phyloP scores from a whole-genome alignment of 208 protist genomes.

The Herpetomonas muscarum region DNA sequence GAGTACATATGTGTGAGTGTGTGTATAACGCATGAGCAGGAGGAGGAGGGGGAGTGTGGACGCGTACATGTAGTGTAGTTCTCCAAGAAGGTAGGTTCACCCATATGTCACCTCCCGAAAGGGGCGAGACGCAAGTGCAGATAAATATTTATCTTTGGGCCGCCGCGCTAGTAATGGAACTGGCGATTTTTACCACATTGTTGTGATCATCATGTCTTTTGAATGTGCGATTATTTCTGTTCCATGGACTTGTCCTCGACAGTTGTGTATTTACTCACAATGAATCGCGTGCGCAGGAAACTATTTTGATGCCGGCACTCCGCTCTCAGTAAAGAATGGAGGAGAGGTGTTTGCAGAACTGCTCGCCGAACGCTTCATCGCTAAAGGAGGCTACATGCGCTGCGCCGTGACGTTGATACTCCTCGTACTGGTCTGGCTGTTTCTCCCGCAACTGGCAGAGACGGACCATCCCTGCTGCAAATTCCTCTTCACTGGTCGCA shows the following conservation, averaged over 20 bases:
- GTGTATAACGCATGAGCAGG: not conserved
- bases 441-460: conserved; percentile 35
- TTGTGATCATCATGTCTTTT: too few species aligned
- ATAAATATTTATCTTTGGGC: too few species aligned
- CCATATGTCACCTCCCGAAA: too few species aligned
- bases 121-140: too few species aligned
- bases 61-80: not conserved
- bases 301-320: too few species aligned
- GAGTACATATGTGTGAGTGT: not conserved
- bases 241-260: too few species aligned
- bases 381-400: conserved; percentile 30
- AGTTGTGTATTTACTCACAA: too few species aligned
- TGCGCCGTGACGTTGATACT: conserved; percentile 30
- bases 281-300: too few species aligned
- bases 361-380: conserved; percentile 21
- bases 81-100: too few species aligned
- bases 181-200: too few species aligned
- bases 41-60: not conserved
- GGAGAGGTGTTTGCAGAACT: conserved; percentile 21
- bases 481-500: conserved; percentile 81
- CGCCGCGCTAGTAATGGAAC: too few species aligned
- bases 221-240: too few species aligned
- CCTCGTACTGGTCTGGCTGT: conserved; percentile 19
- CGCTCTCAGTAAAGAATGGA: conserved; percentile 13
- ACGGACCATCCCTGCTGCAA: conserved; percentile 62